Evolutionary conservation across 176 grass and related monocot species (phyloP).

Genomic region (Raddia guianensis): DNA sequence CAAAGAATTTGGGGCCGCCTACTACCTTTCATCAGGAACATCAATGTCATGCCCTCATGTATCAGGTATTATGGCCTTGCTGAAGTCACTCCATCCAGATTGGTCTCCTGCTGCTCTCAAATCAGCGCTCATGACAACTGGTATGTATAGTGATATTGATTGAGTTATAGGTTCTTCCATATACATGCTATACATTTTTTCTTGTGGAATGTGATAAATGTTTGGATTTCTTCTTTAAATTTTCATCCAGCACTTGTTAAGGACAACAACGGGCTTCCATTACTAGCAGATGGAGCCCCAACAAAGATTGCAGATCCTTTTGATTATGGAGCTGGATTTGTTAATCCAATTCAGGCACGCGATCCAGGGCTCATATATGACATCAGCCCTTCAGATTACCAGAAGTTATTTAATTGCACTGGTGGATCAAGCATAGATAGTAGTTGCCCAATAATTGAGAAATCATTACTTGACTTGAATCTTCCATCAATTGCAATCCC

Average conservation of each 20-base stretch:
- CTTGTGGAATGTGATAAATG: not conserved
- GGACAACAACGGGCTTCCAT: conserved; percentile 40
- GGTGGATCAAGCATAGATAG: not conserved
- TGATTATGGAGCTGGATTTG: conserved; percentile 67
- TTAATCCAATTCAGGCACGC: conserved; percentile 40
- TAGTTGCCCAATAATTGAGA: not conserved
- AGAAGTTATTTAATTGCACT: conserved; percentile 47
- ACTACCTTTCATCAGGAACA: conserved; percentile 53
- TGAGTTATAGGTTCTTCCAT: not conserved
- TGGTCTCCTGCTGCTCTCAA: conserved; percentile 71
- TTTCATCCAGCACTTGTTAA: conserved; percentile 40
- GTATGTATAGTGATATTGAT: conserved; percentile 7
- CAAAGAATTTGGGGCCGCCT: not conserved
- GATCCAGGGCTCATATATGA: conserved; percentile 69
- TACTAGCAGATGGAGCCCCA: conserved; percentile 47
- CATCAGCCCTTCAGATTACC: conserved; percentile 49
- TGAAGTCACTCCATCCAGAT: conserved; percentile 63
- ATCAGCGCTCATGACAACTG: conserved; percentile 65
- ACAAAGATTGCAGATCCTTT: conserved; percentile 66
- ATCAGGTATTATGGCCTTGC: conserved; percentile 51
- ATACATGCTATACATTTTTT: not conserved
- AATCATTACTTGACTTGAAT: conserved; percentile 45
- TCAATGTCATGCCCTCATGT: conserved; percentile 74
- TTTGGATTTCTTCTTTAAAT: not conserved
- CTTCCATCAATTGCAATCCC: conserved; percentile 59